phyloP scores from a whole-genome alignment of 2,329 filamentous ascomycete genomes.

The Microdochium paspali region DNA sequence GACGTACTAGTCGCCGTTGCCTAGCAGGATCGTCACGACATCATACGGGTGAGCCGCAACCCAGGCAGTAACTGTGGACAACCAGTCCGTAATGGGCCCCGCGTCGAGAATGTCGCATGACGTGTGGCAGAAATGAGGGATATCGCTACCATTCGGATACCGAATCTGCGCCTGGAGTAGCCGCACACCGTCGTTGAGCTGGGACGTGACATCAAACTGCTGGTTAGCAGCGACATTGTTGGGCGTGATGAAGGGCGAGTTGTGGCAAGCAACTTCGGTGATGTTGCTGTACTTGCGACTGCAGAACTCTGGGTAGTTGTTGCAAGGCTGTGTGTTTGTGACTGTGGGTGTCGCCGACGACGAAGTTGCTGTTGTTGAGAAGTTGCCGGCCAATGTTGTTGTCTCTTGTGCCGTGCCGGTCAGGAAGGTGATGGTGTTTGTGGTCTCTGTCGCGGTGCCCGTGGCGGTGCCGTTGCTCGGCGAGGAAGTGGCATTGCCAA shows the following conservation, averaged over 20 bases:
- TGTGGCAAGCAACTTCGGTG: conserved; percentile 69
- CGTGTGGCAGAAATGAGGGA: conserved; percentile 74
- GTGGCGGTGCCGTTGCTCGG: conserved; percentile 16
- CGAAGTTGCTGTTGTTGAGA: conserved; percentile 28
- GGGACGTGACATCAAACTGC: conserved; percentile 52
- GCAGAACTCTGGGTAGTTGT: conserved; percentile 71
- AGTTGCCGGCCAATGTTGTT: conserved; percentile 29
- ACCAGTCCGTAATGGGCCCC: conserved; percentile 67
- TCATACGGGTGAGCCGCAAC: conserved; percentile 72
- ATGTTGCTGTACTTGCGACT: conserved; percentile 70
- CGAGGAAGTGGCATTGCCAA: conserved; percentile 20
- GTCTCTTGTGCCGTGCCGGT: conserved; percentile 36
- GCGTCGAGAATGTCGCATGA: conserved; percentile 74
- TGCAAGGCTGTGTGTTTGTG: conserved; percentile 71
- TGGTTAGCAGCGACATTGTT: conserved; percentile 74
- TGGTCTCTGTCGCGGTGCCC: conserved; percentile 9
- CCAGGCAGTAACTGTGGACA: conserved; percentile 62
- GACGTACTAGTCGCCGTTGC: conserved; percentile 61
- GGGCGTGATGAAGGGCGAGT: conserved; percentile 64
- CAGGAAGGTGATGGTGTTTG: conserved; percentile 26
- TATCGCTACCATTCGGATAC: conserved; percentile 37
- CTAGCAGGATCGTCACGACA: conserved; percentile 77
- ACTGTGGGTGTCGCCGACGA: conserved; percentile 30
- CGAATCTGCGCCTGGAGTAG: conserved; percentile 57
- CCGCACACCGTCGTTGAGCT: conserved; percentile 69